phyloP scores from a whole-genome alignment of 768 basidiomycete genomes.

The Mycena crocata region DNA sequence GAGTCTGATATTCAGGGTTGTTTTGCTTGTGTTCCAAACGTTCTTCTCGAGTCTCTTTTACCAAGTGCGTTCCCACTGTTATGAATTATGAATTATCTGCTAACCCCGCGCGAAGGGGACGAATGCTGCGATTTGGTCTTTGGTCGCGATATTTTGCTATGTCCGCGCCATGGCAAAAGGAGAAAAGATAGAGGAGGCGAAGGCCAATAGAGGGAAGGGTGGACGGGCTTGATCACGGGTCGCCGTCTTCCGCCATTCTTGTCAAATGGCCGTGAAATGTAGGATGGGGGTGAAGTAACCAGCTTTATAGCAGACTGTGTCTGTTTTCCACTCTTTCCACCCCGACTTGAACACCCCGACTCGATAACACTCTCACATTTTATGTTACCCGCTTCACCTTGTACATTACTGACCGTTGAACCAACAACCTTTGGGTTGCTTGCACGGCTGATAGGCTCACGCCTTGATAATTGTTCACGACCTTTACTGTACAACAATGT shows the following conservation, averaged over 20 bases:
- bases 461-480: too few relatives aligned
- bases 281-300: constrained; percentile 30
- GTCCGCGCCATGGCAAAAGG: constrained; percentile 71
- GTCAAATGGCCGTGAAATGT: constrained; percentile 17
- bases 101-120: constrained; percentile 67
- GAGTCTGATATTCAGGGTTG: constrained; percentile 70
- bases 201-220: constrained; percentile 68
- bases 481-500: too few relatives aligned
- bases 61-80: constrained; percentile 68
- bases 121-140: constrained; percentile 83
- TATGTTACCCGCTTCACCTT: constrained; percentile 23
- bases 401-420: constrained; percentile 22
- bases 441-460: constrained; percentile 10
- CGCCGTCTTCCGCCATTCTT: constrained; percentile 25
- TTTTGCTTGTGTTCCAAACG: constrained; percentile 72
- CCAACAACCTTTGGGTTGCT: neutral
- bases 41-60: constrained; percentile 78
- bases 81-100: neutral
- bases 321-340: constrained; percentile 39
- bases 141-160: constrained; percentile 79
- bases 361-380: constrained; percentile 13
- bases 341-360: constrained; percentile 9
- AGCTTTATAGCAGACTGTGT: constrained; percentile 40
- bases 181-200: constrained; percentile 76
- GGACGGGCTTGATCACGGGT: constrained; percentile 61